Conservation (phyloP, 129 eudicot genomes). For the Solidago caesia region DNA sequence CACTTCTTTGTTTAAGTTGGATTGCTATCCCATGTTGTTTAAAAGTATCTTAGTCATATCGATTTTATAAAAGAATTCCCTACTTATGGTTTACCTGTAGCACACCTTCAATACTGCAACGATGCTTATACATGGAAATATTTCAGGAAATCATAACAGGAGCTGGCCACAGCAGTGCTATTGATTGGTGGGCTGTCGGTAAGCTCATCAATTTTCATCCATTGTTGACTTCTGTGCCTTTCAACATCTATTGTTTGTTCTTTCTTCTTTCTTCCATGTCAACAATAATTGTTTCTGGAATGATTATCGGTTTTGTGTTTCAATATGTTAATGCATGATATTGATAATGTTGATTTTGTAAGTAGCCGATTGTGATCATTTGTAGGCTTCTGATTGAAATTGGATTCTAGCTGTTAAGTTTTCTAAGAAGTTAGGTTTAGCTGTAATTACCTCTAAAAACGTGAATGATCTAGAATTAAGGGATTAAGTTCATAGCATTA, state of each 20-base stretch:
- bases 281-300: no score
- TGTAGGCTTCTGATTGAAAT: no score
- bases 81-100: no score
- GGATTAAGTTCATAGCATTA: no score
- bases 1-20: background rate
- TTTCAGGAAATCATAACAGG: constrained; percentile 97
- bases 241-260: background rate
- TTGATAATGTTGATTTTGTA: background rate
- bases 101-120: no score
- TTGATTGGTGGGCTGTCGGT: constrained; percentile 99
- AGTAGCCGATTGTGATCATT: background rate
- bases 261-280: background rate
- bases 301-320: no score
- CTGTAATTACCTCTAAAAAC: no score
- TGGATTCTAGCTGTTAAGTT: no score
- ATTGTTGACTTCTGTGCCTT: background rate
- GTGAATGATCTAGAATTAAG: no score
- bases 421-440: no score
- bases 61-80: no score
- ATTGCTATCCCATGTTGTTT: background rate
- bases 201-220: constrained; percentile 26
- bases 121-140: constrained; percentile 16
- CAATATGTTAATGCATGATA: background rate
- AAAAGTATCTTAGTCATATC: background rate
- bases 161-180: constrained; percentile 92